phyloP scores from a whole-genome alignment of 78 protist species.

The Dictyostelium purpureum region DNA sequence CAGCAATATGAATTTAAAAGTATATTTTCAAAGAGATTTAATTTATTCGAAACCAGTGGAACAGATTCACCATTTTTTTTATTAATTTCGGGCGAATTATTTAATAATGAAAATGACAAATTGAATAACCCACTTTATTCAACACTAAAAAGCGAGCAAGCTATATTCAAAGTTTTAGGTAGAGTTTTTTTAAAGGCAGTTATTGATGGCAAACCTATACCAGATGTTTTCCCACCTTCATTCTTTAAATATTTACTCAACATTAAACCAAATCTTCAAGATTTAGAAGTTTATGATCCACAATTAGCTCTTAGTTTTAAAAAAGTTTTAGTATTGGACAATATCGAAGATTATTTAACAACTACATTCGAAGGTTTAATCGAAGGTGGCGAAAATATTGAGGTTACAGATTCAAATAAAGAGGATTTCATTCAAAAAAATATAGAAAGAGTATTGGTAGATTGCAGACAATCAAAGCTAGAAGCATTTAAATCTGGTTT shows the following conservation, averaged over 20 bases:
- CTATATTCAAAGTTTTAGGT: constrained; percentile 18
- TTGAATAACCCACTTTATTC: neutral
- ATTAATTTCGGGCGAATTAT: neutral
- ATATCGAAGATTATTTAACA: constrained; percentile 39
- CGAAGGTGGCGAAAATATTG: constrained; percentile 34
- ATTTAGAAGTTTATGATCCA: constrained; percentile 55
- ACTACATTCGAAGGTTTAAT: constrained; percentile 63
- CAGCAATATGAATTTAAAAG: neutral
- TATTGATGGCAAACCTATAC: constrained; percentile 64
- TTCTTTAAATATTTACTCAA: constrained; percentile 40
- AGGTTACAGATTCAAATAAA: constrained; percentile 32
- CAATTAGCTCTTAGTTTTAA: constrained; percentile 51
- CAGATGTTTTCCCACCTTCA: constrained; percentile 61
- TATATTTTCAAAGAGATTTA: constrained; percentile 48
- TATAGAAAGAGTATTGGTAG: constrained; percentile 26
- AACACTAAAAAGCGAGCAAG: neutral
- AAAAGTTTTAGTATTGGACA: constrained; percentile 47
- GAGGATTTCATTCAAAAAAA: constrained; percentile 44
- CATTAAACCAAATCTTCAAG: constrained; percentile 8
- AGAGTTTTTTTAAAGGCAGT: constrained; percentile 43
- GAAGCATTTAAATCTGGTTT: constrained; percentile 49
- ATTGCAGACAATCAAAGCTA: neutral
- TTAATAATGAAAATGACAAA: neutral
- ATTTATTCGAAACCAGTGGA: constrained; percentile 12
- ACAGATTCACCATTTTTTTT: constrained; percentile 47